phyloP scores from a whole-genome alignment of 768 basidiomycete genomes.

The Pleurotus cornucopiae region DNA sequence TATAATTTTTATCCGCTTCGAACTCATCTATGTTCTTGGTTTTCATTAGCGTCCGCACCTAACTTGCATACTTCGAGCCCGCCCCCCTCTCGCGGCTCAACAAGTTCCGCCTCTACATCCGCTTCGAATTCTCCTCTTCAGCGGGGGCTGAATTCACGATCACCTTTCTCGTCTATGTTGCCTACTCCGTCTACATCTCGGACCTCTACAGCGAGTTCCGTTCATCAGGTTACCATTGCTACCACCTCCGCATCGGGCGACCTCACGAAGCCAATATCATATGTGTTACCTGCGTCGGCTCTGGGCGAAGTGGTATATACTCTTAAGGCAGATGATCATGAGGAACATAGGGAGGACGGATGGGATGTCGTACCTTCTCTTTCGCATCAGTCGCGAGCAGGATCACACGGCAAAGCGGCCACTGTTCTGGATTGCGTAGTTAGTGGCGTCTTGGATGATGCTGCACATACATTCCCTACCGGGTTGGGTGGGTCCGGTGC shows the following conservation, averaged over 20 bases:
- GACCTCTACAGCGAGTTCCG: not conserved
- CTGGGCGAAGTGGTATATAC: not conserved
- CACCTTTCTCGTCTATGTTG: not conserved
- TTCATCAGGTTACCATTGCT: not conserved
- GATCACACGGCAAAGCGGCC: too few relatives aligned
- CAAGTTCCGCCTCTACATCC: not conserved
- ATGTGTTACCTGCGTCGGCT: not conserved
- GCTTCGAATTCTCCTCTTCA: not conserved
- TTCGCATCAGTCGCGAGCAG: too few relatives aligned
- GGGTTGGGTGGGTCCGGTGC: not conserved
- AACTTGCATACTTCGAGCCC: not conserved
- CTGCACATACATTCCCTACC: not conserved
- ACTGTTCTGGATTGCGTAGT: slow-evolving; percentile 1
- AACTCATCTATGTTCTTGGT: not conserved
- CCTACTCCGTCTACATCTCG: not conserved
- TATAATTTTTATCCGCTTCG: not conserved
- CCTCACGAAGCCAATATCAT: slow-evolving; percentile 1
- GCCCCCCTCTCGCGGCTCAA: not conserved
- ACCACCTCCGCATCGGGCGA: not conserved
- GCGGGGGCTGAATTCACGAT: not conserved
- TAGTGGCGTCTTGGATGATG: slow-evolving; percentile 5
- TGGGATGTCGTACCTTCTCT: not conserved
- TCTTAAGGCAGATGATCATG: not conserved
- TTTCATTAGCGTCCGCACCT: not conserved
- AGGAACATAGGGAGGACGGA: not conserved